Base-by-base conservation (phyloP, 2,329 filamentous ascomycete genomes). In the Exophiala aquamarina region DNA sequence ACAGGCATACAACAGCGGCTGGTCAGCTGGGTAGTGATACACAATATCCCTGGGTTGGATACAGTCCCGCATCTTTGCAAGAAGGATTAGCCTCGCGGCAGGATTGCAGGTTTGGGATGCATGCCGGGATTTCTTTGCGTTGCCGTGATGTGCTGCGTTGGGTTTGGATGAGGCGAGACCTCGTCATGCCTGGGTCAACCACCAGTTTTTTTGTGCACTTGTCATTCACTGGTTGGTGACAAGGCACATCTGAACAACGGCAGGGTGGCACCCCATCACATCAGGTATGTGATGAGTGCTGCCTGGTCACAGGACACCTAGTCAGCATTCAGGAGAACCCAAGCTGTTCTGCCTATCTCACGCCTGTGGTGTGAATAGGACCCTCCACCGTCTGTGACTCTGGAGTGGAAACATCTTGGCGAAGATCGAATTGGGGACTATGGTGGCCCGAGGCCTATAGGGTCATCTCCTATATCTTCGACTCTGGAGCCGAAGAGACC, bases 381-480 rank as follows among this genome's bases (percentile, higher is more conserved):
- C 46, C 55, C 53, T 49, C 54, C 57, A 53, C 53, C 58, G 65
- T 68, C 66, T 59, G 65, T 65, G 67, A 66, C 66, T 44, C 33
- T 26, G 26, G 18, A 37, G 34, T 49, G 23, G 23, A 26, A 11
- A 11, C 11, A 6, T 6, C 23, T 26, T 26, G 23, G 11, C 6
- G 23, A 6, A 11, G 6, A 26, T 26, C n/a, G n/a, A 11, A 26
- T 26, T 26, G 23, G 11, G 6, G 23, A 38, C 34, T 15, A 40
- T 20, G 54, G 44, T 42, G 31, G 34, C 43, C 49, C 45, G 56
- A 54, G 50, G 51, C 63, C 60, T 58, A 66, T 77, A 76, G 75
- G 73, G 49, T 75, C 75, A 77, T 77, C 74, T 66, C 70, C 75
- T 77, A 77, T 70, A 62, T 50, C 68, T 74, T 70, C 68, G 67